Conservation (phyloP, 768 basidiomycete species). For the Suillus clintonianus region DNA sequence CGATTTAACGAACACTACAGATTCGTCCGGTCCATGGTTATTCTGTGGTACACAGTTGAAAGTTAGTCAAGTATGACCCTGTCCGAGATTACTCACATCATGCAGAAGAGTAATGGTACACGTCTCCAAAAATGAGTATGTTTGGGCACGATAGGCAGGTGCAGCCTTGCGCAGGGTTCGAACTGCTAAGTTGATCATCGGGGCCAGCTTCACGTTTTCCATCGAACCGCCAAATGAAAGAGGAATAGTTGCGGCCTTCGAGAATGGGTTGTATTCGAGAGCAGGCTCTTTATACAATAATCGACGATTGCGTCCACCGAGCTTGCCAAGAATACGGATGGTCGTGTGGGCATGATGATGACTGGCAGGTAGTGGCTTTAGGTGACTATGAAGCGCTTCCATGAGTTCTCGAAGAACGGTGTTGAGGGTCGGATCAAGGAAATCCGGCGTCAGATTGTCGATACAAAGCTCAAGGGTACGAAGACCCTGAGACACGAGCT, state of each 20-base stretch:
- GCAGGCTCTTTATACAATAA: constrained; percentile 79
- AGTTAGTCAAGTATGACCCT: neutral
- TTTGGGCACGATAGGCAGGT: constrained; percentile 52
- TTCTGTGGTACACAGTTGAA: constrained; percentile 46
- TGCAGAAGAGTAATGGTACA: constrained; percentile 70
- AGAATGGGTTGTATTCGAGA: constrained; percentile 69
- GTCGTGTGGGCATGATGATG: constrained; percentile 93
- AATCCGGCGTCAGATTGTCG: constrained; percentile 97
- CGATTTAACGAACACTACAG: constrained; percentile 67
- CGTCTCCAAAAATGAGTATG: constrained; percentile 71
- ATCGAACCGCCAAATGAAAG: constrained; percentile 73
- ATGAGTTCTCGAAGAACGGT: constrained; percentile 92
- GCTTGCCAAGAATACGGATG: constrained; percentile 93
- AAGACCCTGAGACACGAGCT: constrained; percentile 92
- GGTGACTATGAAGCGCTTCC: constrained; percentile 88
- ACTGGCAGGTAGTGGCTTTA: constrained; percentile 86
- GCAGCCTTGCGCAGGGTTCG: constrained; percentile 57
- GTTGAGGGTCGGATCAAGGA: constrained; percentile 93
- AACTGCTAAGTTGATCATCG: constrained; percentile 66
- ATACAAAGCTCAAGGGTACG: constrained; percentile 98
- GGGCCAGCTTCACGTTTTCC: constrained; percentile 65
- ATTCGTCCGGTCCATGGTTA: constrained; percentile 68
- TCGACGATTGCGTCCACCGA: constrained; percentile 91
- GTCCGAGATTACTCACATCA: constrained; percentile 56
- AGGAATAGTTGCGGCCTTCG: constrained; percentile 67